Evolutionary conservation across 495 filamentous ascomycete genomes (phyloP), one percentile per base, ranked within the genome.

Genomic region (Aspergillus cavernicola): DNA sequence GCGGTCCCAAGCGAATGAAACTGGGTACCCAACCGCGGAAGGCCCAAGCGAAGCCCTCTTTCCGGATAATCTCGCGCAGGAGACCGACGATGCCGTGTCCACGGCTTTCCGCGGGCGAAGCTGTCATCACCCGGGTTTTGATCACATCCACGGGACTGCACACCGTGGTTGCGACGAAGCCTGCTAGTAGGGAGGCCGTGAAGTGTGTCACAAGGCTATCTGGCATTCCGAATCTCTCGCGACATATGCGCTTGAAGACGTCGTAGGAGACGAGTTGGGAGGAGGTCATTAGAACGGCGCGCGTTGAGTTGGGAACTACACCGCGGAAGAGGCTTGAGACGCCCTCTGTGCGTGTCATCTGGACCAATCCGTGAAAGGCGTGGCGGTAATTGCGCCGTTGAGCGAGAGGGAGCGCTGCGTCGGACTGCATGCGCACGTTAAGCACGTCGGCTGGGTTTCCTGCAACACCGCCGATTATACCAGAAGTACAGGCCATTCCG

Each of bases 401-500:
- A 1, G 74, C 75, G 2, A 72, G 61, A 0, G 91, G 88, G 4
- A 96, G 81, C 0, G 92, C 83, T 11, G 88, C 85, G 66, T 97
- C 93, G 73, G 92, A 86, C 69, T 98, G 93, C 93, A 98, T 98
- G 57, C 93, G 90, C 36, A 98, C 93, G 71, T 98, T 98, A 52
- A 97, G 79, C 10, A 98, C 88, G 65, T 98, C 93, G 51, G 92
- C 92, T 0, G 90, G 88, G 70, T 97, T 97, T 51, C 93, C 93
- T 10, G 88, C 87, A 7, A 96, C 66, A 20, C 93, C 93, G 51
- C 93, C 93, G 4, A 96, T 70, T 68, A 96, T 87, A 40, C 93
- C 93, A 2, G 93, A 95, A 16, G 80, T 75, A 11, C 81, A 85
- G 48, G 92, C 86, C 64, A 97, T 88, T 55, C 78, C 85, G 57